Evolutionary conservation across 139 green algal genomes (phyloP).

Genomic region (Tetraselmis striata): DNA sequence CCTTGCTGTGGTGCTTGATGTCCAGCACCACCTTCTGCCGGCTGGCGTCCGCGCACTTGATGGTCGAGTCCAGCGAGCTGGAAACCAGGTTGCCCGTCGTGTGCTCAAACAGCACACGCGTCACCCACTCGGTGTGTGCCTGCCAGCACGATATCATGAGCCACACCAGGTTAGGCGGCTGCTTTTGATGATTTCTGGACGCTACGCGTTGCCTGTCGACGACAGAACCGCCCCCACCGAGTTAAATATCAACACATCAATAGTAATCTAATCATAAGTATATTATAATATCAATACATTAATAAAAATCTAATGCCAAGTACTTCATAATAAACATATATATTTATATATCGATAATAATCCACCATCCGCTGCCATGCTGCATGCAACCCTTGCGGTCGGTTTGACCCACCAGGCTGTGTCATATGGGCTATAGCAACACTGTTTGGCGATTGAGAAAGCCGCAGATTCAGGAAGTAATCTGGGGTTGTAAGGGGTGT

Average conservation of each 20-base stretch:
- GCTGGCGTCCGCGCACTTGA: constrained; percentile 50
- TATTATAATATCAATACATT: neutral
- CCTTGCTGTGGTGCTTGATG: constrained; percentile 59
- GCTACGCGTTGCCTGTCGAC: too few species aligned
- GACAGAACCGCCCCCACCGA: too few species aligned
- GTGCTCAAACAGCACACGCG: constrained; percentile 34
- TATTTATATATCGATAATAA: too few species aligned
- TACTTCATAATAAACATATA: too few species aligned
- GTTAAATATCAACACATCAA: too few species aligned
- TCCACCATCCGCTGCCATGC: too few species aligned
- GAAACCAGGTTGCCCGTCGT: constrained; percentile 41
- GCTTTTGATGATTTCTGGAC: neutral
- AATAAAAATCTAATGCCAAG: neutral
- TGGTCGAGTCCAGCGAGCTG: constrained; percentile 58
- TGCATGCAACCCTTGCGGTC: too few species aligned
- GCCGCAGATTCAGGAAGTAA: too few species aligned
- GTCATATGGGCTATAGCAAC: too few species aligned
- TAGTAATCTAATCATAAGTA: neutral
- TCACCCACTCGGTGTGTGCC: constrained; percentile 76
- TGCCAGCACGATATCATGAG: constrained; percentile 12
- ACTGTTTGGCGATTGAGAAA: too few species aligned
- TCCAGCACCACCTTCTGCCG: constrained; percentile 35
- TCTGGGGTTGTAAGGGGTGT: too few species aligned
- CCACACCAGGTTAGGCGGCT: neutral
- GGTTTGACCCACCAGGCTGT: too few species aligned